Evolutionary conservation across 2,329 filamentous ascomycete genomes (phyloP), one percentile per base, ranked within the genome.

Genomic region (Shiraia bambusicola): DNA sequence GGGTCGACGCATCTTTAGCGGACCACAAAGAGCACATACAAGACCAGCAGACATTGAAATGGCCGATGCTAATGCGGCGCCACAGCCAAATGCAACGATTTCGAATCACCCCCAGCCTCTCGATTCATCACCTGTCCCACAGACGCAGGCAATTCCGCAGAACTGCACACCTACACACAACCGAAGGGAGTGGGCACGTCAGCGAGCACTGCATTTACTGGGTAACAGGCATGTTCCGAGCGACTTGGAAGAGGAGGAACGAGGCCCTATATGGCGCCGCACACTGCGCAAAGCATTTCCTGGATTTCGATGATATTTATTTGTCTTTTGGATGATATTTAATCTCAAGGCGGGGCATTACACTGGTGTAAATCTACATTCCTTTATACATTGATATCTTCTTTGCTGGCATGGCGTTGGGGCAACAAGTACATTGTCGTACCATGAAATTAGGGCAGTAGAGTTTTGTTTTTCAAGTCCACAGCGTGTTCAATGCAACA

Each of bases 101-200:
- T 12, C 34, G 6, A 7, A 8, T 22, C 19, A 22, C 19, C 4
- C 19, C 19, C 35, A 27, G 27, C 32, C 17, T 6, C 24, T 17
- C 37, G 28, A 15, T 8, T 46, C 27, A 28, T 17, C 8, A 24
- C 10, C 10, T 11, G 30, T 15, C 36, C 50, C 16, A 16, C 34
- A 26, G 30, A 22, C 37, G 11, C 40, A 44, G 27, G 16, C 39
- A 10, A 37, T 29, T 11, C 19, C 34, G 5, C 51, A 41, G 16
- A 44, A 46, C 26, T 56, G 50, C 28, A 11, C 42, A 12, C 52
- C 54, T 15, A 42, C 52, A 0, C 59, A 61, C 4, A 61, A 66
- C 25, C 61, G 71, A 28, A 55, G 71, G 37, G 72, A 75, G 43
- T 74, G 73, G 72, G 71, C 72, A 4, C 65, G 72, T 4, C 69